Base-by-base conservation (phyloP, 495 filamentous ascomycete genomes). In the Penicillium cataractarum region DNA sequence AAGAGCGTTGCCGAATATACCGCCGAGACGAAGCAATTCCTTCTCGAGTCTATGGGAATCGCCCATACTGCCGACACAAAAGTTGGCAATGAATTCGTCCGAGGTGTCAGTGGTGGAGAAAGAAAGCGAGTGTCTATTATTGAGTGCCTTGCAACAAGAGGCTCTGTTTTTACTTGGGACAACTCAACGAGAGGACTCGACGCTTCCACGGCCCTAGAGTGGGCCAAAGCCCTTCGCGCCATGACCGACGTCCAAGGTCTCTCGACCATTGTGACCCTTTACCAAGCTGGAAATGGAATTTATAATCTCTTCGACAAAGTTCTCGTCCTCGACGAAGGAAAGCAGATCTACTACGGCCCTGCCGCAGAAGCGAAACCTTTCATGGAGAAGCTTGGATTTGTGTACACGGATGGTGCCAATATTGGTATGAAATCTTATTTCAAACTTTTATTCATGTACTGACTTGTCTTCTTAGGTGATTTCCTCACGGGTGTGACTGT, bases 81-180 rank as follows among this genome's bases (percentile, higher is more conserved):
- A 55, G 90, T 95, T 19, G 92, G 92, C n/a, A 90, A 92, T 63
- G 84, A 86, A 6, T 91, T 87, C 63, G 82, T 93, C 50, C 89
- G 92, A 22, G 92, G 92, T 66, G 86, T 96, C 13, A 91, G 88
- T 3, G 92, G 92, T 49, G 92, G 92, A 24, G 92, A 96, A 73
- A 84, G 92, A 55, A 90, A 90, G 68, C 85, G 86, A 50, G 85
- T 90, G 1, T 87, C 84, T 0, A 89, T 90, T 67, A 83, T 87
- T 0, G 88, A 90, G 67, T 87, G 84, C 9, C 65, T 90, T 9
- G 84, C 86, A 1, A 83, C 86, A 0, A 81, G 82, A 57, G 82
- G 78, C 12, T 84, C 84, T 0, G 78, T 89, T 4, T 82, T 82
- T 15, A 82, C 78, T 57, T 89, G 84, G 80, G 87, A 89, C 61